phyloP scores from a whole-genome alignment of 805 yeast species.

The Candida maesae region DNA sequence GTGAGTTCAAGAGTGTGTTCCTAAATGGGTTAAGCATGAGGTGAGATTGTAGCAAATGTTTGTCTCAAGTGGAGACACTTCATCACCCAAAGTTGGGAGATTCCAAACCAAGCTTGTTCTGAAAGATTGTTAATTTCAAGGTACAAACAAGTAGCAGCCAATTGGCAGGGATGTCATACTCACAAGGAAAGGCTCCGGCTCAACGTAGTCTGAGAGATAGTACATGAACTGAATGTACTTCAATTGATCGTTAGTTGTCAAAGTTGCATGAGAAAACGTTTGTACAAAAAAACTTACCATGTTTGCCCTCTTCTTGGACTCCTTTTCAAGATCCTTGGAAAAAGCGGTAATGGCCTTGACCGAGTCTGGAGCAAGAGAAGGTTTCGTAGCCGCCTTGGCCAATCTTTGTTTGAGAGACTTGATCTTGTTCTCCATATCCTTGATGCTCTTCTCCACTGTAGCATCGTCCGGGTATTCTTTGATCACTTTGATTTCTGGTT shows the following conservation, averaged over 20 bases:
- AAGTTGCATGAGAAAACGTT: too few relatives aligned
- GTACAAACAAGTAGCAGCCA: neutral
- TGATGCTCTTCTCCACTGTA: conserved; percentile 3
- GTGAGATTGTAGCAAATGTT: too few relatives aligned
- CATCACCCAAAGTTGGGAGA: conserved; percentile 9
- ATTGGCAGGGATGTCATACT: conserved; percentile 2
- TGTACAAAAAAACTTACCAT: conserved; percentile 10
- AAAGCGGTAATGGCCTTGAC: conserved; percentile 8
- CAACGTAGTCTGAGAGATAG: conserved; percentile 20
- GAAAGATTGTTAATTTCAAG: too few relatives aligned
- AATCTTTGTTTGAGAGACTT: conserved; percentile 3
- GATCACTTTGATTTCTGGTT: conserved; percentile 7
- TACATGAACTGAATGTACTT: conserved; percentile 17
- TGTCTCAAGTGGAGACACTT: too few relatives aligned
- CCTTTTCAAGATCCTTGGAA: conserved; percentile 7
- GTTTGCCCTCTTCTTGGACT: conserved; percentile 17
- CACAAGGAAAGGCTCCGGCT: conserved; percentile 17
- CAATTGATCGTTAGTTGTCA: neutral
- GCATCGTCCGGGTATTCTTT: conserved; percentile 18
- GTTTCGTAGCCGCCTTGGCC: neutral
- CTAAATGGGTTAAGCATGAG: too few relatives aligned
- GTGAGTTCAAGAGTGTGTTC: too few relatives aligned
- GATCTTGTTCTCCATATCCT: conserved; percentile 6
- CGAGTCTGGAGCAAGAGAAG: conserved; percentile 9
- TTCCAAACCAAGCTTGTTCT: conserved; percentile 21